A percentile compares a stretch with the other conserved stretches of the same genome.
phyloP scores from a whole-genome alignment of 2,329 filamentous ascomycete genomes.

The Microcyclospora tardicrescens region DNA sequence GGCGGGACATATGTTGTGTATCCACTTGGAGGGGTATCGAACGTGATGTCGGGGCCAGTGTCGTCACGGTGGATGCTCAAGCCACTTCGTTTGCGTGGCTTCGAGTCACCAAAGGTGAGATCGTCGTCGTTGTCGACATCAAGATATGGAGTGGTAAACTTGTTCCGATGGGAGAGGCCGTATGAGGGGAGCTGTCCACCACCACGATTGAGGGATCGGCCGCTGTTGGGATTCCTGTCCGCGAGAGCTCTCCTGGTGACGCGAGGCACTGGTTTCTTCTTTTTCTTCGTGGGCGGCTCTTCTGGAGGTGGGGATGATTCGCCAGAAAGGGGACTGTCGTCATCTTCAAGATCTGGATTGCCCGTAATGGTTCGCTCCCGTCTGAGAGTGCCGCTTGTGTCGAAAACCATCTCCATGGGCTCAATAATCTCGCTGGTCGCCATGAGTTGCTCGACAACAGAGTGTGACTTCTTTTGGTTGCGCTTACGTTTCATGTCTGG shows the following conservation, averaged over 20 bases:
- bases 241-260: constrained; percentile 12
- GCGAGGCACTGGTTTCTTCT: constrained; percentile 12
- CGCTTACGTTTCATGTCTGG: constrained; percentile 59
- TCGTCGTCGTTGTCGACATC: constrained; percentile 20
- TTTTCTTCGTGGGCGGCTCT: constrained; percentile 7
- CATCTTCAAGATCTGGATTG: constrained; percentile 28
- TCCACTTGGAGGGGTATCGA: constrained; percentile 7
- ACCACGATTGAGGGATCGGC: constrained; percentile 10
- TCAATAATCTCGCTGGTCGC: constrained; percentile 50
- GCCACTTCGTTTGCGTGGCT: constrained; percentile 19
- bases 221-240: constrained; percentile 18
- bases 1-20: too few species aligned
- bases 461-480: constrained; percentile 66
- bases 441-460: constrained; percentile 55
- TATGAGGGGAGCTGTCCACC: constrained; percentile 4
- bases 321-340: constrained; percentile 20
- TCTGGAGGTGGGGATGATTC: constrained; percentile 18
- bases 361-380: constrained; percentile 33
- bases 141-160: constrained; percentile 14
- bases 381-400: constrained; percentile 29
- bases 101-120: constrained; percentile 19
- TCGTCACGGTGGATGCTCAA: constrained; percentile 32
- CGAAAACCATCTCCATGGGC: constrained; percentile 53
- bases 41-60: constrained; percentile 22
- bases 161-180: constrained; percentile 3